Evolutionary conservation across 2,329 filamentous ascomycete species (phyloP).

Genomic region (Pyrenochaeta sp.): DNA sequence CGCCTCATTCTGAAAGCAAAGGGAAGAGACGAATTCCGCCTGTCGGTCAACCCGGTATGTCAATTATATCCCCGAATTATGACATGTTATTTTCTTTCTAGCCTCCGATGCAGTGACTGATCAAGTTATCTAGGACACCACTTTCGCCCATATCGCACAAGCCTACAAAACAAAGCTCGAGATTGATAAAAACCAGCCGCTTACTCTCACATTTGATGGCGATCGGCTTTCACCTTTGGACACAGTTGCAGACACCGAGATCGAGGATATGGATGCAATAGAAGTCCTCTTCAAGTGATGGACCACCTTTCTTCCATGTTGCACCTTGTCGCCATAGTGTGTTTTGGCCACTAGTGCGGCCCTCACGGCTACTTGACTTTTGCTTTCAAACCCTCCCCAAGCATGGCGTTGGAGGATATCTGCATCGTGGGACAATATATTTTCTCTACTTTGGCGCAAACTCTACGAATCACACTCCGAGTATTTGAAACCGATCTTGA

Average conservation of each 20-base stretch:
- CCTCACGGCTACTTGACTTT: background rate
- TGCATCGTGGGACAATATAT: background rate
- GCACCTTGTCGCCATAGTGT: background rate
- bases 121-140: conserved; percentile 32
- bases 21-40: conserved; percentile 59
- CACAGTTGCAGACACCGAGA: conserved; percentile 41
- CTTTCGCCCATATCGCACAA: conserved; percentile 38
- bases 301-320: background rate
- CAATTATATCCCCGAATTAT: background rate
- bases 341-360: background rate
- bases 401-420: conserved; percentile 12
- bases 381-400: background rate
- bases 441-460: background rate
- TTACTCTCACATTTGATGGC: conserved; percentile 50
- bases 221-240: conserved; percentile 46
- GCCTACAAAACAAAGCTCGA: conserved; percentile 37
- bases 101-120: conserved; percentile 14
- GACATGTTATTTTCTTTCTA: background rate
- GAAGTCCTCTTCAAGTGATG: conserved; percentile 48
- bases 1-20: conserved; percentile 63
- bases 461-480: background rate
- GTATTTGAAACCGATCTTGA: background rate
- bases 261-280: conserved; percentile 49
- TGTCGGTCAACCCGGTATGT: conserved; percentile 59
- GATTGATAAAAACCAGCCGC: conserved; percentile 35